Evolutionary conservation across 345 rosid species (phyloP).

Genomic region (Clausena lansium): DNA sequence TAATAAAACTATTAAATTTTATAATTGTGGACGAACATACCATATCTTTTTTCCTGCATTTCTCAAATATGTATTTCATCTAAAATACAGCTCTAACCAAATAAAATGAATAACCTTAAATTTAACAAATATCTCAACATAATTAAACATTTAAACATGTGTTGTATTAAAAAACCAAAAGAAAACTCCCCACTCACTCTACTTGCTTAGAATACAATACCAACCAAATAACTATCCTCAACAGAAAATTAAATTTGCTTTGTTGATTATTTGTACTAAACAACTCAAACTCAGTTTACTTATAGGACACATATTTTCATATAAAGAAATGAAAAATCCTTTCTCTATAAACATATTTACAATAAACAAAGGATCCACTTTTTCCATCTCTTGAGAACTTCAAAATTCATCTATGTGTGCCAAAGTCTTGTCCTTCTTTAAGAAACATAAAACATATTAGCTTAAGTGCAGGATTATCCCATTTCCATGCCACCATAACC

Average conservation of each 20-base stretch:
- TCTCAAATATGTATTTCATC: too few species aligned
- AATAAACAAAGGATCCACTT: slow-evolving; percentile 24
- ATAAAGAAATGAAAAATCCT: slow-evolving; percentile 24
- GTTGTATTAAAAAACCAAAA: too few species aligned
- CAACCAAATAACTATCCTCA: neutral
- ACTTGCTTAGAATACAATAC: slow-evolving; percentile 14
- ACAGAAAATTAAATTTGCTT: neutral
- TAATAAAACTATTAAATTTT: too few species aligned
- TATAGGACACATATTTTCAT: slow-evolving; percentile 18
- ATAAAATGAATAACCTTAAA: too few species aligned
- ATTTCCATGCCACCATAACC: slow-evolving; percentile 41
- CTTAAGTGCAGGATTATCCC: too few species aligned
- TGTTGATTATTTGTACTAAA: slow-evolving; percentile 23
- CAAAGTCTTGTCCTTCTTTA: neutral
- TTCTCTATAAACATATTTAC: slow-evolving; percentile 35
- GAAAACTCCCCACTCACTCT: slow-evolving; percentile 7
- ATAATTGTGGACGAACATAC: too few species aligned
- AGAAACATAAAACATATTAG: too few species aligned
- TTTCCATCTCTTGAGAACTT: slow-evolving; percentile 17
- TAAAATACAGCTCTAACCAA: too few species aligned
- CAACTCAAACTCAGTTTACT: slow-evolving; percentile 9
- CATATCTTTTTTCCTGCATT: too few species aligned
- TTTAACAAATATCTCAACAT: too few species aligned
- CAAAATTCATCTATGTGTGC: slow-evolving; percentile 29
- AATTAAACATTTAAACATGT: too few species aligned